Conservation (phyloP, 257 asterid species). For the Knoxia roxburghii region DNA sequence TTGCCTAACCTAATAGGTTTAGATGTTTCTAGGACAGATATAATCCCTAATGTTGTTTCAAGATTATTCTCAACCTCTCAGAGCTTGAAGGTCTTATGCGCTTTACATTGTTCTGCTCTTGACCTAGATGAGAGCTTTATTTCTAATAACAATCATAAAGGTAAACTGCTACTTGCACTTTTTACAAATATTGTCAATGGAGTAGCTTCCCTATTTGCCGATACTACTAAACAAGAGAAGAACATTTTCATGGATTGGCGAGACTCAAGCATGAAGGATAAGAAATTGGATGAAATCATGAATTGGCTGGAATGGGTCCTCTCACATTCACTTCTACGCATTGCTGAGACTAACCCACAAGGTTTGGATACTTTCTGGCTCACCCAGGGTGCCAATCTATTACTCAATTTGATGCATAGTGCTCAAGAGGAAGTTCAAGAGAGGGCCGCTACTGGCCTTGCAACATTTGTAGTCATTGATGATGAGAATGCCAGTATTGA, state of each 20-base stretch:
- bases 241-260: constrained; percentile 52
- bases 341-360: constrained; percentile 69
- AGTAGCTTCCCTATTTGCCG: constrained; percentile 47
- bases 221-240: constrained; percentile 37
- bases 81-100: constrained; percentile 63
- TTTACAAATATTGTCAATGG: constrained; percentile 54
- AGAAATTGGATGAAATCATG: constrained; percentile 45
- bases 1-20: constrained; percentile 57
- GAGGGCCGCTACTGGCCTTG: constrained; percentile 82
- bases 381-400: constrained; percentile 62
- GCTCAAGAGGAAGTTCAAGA: constrained; percentile 80
- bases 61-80: constrained; percentile 45
- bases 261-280: constrained; percentile 32
- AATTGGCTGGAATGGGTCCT: constrained; percentile 77
- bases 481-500: constrained; percentile 79
- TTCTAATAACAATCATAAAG: constrained; percentile 46
- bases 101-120: constrained; percentile 55
- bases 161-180: constrained; percentile 57
- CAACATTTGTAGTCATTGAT: constrained; percentile 68
- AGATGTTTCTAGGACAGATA: constrained; percentile 78
- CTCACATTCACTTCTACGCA: constrained; percentile 65
- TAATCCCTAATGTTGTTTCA: constrained; percentile 36
- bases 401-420: constrained; percentile 68
- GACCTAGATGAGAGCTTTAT: constrained; percentile 51
- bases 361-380: constrained; percentile 80